Conservation (phyloP, 176 grass and related monocot genomes). For the Oryza punctata region DNA sequence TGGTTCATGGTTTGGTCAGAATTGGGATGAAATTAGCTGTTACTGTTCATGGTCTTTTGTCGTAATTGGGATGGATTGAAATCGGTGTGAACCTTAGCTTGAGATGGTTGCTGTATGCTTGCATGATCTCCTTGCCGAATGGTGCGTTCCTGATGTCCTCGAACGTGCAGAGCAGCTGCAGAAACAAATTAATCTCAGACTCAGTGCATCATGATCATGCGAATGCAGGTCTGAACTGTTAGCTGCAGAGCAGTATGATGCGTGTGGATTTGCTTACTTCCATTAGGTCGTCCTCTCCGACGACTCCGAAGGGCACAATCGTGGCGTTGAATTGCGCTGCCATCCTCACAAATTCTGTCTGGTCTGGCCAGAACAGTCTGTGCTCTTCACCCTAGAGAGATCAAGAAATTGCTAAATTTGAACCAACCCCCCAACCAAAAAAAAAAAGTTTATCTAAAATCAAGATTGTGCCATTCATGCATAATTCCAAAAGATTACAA, state of each 20-base stretch:
- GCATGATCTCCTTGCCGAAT: constrained; percentile 58
- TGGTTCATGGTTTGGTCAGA: not conserved
- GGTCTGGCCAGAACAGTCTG: constrained; percentile 58
- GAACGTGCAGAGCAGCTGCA: constrained; percentile 44
- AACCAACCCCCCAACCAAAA: too few species aligned
- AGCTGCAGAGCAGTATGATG: not conserved
- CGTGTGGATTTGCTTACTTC: constrained; percentile 35
- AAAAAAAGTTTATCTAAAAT: too few species aligned
- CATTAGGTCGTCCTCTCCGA: constrained; percentile 67
- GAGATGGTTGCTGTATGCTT: constrained; percentile 51
- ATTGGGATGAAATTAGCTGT: too few species aligned
- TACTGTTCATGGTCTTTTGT: too few species aligned
- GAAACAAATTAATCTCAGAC: not conserved
- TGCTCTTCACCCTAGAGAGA: constrained; percentile 58
- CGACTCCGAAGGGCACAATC: constrained; percentile 68
- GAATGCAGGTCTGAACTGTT: not conserved
- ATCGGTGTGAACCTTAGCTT: constrained; percentile 48
- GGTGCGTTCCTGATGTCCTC: constrained; percentile 57
- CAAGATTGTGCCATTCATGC: too few species aligned
- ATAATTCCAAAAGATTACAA: too few species aligned
- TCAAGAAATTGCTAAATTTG: too few species aligned
- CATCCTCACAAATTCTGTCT: constrained; percentile 68
- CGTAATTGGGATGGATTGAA: too few species aligned
- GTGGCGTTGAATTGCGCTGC: constrained; percentile 61
- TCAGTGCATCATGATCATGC: not conserved